A percentile compares a stretch with the other conserved stretches of the same genome.
Conservation (phyloP, 352 stramenopile species). For the Globisporangium ultimum region DNA sequence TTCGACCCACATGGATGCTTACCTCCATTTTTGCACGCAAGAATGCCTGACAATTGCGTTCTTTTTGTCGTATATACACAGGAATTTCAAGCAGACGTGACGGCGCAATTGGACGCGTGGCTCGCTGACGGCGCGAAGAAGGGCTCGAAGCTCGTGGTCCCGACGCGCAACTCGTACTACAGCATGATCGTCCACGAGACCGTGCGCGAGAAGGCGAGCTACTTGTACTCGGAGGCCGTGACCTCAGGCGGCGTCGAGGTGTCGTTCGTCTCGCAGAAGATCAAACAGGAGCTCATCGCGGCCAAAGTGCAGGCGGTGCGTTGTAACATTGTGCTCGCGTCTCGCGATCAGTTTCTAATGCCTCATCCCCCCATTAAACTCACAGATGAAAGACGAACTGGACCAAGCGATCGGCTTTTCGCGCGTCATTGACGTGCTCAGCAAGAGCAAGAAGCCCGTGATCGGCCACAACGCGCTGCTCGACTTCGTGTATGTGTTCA, state of each 20-base stretch:
- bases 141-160: slow-evolving; percentile 45
- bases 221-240: slow-evolving; percentile 54
- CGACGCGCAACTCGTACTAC: slow-evolving; percentile 66
- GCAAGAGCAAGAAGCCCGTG: slow-evolving; percentile 69
- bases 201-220: slow-evolving; percentile 46
- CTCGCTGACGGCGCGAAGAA: slow-evolving; percentile 44
- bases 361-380: too few relatives aligned
- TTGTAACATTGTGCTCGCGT: background rate
- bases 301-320: slow-evolving; percentile 27
- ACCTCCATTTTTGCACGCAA: too few relatives aligned
- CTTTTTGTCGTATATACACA: slow-evolving; percentile 2
- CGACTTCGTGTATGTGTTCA: slow-evolving; percentile 84
- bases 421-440: slow-evolving; percentile 70
- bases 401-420: slow-evolving; percentile 75
- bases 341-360: too few relatives aligned
- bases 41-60: background rate
- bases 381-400: slow-evolving; percentile 52
- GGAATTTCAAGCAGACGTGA: slow-evolving; percentile 41
- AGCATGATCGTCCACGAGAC: slow-evolving; percentile 75
- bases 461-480: slow-evolving; percentile 82
- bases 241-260: slow-evolving; percentile 50
- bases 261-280: slow-evolving; percentile 55
- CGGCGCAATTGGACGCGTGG: slow-evolving; percentile 49
- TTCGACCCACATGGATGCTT: background rate
- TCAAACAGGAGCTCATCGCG: slow-evolving; percentile 59